These are phyloP conservation scores for Wallemia hederae DNA, from an alignment of 1,284 basidiomycete genomes.

Conservation along the genomic window DNA sequence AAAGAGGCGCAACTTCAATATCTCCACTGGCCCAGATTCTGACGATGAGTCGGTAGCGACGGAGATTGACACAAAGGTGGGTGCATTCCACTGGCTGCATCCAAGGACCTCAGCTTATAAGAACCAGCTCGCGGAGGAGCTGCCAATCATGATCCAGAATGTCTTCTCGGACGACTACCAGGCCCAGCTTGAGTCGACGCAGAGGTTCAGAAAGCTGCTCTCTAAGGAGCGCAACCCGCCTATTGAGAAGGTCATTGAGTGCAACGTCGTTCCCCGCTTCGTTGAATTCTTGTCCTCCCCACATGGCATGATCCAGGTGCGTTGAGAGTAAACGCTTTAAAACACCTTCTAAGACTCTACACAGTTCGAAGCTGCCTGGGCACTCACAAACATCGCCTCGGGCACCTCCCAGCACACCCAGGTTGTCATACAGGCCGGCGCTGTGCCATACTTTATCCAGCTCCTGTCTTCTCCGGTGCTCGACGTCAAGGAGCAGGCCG, in stretches of 20 bases:
- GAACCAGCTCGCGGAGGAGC: slow-evolving; percentile 44
- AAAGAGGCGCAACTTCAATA: slow-evolving; percentile 73
- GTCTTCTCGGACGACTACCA: slow-evolving; percentile 80
- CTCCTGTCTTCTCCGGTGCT: slow-evolving; percentile 43
- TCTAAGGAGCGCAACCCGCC: slow-evolving; percentile 99
- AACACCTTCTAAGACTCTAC: slow-evolving; percentile 4
- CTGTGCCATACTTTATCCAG: slow-evolving; percentile 93
- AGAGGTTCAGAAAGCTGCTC: slow-evolving; percentile 84
- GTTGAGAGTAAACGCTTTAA: slow-evolving; percentile 8
- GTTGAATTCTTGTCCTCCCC: slow-evolving; percentile 71
- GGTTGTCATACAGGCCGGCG: slow-evolving; percentile 78
- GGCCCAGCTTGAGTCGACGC: slow-evolving; percentile 72
- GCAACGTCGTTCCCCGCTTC: slow-evolving; percentile 87
- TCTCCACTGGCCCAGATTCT: slow-evolving; percentile 38
- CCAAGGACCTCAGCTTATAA: not conserved
- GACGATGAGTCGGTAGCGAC: slow-evolving; percentile 49
- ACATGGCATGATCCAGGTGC: slow-evolving; percentile 81
- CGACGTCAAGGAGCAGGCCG: slow-evolving; percentile 85
- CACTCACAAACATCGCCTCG: slow-evolving; percentile 95
- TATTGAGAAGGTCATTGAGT: slow-evolving; percentile 96
- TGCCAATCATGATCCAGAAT: slow-evolving; percentile 49
- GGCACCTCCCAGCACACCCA: slow-evolving; percentile 96
- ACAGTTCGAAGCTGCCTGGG: slow-evolving; percentile 98
- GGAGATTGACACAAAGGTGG: slow-evolving; percentile 5
- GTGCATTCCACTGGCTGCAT: not conserved